phyloP scores from a whole-genome alignment of 2,329 filamentous ascomycete species.

The Ceratocystiopsis minuta region DNA sequence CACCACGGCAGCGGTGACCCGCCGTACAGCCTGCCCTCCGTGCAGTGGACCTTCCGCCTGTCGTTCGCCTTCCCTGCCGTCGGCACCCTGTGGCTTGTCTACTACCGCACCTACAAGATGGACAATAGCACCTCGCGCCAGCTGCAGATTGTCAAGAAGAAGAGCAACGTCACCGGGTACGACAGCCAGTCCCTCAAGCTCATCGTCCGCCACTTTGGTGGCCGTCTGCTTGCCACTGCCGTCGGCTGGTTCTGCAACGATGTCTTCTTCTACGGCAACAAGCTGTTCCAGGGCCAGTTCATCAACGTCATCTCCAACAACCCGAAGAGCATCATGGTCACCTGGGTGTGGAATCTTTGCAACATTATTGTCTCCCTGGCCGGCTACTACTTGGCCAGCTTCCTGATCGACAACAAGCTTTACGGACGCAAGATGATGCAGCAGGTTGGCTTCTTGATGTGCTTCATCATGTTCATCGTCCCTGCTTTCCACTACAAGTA shows the following conservation, averaged over 20 bases:
- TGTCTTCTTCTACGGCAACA: constrained; percentile 81
- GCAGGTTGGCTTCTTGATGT: constrained; percentile 80
- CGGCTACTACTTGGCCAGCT: constrained; percentile 79
- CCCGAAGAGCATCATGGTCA: constrained; percentile 51
- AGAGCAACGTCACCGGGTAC: constrained; percentile 76
- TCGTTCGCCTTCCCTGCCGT: constrained; percentile 83
- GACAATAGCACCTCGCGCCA: constrained; percentile 60
- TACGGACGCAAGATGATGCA: constrained; percentile 96
- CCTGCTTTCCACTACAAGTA: constrained; percentile 78
- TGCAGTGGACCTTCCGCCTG: constrained; percentile 81
- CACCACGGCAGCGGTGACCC: constrained; percentile 59
- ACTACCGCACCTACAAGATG: constrained; percentile 95
- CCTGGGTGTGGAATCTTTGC: constrained; percentile 83
- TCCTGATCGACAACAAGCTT: constrained; percentile 88
- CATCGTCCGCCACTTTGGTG: constrained; percentile 69
- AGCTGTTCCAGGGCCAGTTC: constrained; percentile 12
- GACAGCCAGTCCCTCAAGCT: constrained; percentile 66
- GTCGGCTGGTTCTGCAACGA: constrained; percentile 92
- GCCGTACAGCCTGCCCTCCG: constrained; percentile 59
- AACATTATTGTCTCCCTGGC: constrained; percentile 73
- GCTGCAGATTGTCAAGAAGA: constrained; percentile 67
- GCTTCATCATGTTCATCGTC: constrained; percentile 84
- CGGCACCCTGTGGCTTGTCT: constrained; percentile 84
- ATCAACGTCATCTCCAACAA: constrained; percentile 10
- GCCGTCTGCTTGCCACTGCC: constrained; percentile 70